Evolutionary conservation across 1,284 basidiomycete species (phyloP).

Genomic region (Ceratobasidium sp.): DNA sequence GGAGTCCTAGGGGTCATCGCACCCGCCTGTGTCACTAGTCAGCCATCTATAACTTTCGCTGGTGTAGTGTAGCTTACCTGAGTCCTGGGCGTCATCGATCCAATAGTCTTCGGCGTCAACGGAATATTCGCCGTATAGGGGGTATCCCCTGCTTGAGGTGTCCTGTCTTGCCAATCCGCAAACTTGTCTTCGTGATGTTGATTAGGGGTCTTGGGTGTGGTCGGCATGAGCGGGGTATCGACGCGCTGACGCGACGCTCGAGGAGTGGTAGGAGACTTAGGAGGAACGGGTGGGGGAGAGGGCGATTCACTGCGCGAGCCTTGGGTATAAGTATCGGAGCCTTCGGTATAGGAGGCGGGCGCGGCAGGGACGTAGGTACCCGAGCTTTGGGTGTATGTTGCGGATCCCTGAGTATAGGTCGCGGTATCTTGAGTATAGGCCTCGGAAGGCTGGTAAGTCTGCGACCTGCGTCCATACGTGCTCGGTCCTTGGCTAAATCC

Average conservation of each 20-base stretch:
- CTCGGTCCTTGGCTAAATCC: slow-evolving; percentile 18
- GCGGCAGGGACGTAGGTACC: slow-evolving; percentile 24
- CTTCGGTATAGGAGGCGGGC: slow-evolving; percentile 21
- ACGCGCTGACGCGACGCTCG: slow-evolving; percentile 21
- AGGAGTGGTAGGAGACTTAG: slow-evolving; percentile 41
- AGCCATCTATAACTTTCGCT: neutral
- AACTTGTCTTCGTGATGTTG: slow-evolving; percentile 42
- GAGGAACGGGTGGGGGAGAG: slow-evolving; percentile 26
- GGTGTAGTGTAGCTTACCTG: slow-evolving; percentile 5
- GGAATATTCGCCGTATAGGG: slow-evolving; percentile 35
- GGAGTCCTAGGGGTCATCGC: slow-evolving; percentile 32
- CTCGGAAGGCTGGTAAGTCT: slow-evolving; percentile 30
- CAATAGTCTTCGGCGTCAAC: slow-evolving; percentile 32
- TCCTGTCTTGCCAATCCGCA: slow-evolving; percentile 43
- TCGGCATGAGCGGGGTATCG: slow-evolving; percentile 13
- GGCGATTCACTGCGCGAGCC: slow-evolving; percentile 33
- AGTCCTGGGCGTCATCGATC: slow-evolving; percentile 32
- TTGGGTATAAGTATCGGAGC: slow-evolving; percentile 29
- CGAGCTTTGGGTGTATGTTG: slow-evolving; percentile 27
- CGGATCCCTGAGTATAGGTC: slow-evolving; percentile 28
- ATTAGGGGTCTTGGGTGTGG: slow-evolving; percentile 38
- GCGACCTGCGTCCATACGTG: slow-evolving; percentile 20
- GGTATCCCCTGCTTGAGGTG: slow-evolving; percentile 33
- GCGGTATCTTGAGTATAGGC: slow-evolving; percentile 26
- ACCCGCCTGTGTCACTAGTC: slow-evolving; percentile 7